Evolutionary conservation across 352 stramenopile genomes (phyloP).

Genomic region (Nothophytophthora sp.): DNA sequence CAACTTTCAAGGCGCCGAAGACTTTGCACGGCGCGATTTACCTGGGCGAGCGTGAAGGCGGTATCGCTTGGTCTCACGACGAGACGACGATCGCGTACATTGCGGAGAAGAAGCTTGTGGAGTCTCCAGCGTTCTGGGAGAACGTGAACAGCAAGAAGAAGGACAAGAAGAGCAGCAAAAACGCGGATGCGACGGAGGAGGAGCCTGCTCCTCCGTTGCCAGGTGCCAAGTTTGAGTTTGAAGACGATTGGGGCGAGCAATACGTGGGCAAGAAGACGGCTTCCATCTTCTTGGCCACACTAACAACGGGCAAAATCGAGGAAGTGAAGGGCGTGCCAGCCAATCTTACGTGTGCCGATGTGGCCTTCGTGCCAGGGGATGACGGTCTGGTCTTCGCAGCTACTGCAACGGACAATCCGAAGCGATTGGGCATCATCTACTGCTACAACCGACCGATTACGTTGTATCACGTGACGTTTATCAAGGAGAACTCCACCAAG

Average conservation of each 20-base stretch:
- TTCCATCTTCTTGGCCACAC: slow-evolving; percentile 63
- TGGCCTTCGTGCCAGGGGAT: slow-evolving; percentile 60
- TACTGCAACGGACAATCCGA: slow-evolving; percentile 54
- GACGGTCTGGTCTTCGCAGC: slow-evolving; percentile 66
- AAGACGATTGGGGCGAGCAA: slow-evolving; percentile 87
- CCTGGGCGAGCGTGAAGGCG: slow-evolving; percentile 69
- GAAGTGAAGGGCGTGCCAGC: slow-evolving; percentile 53
- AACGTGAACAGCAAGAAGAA: slow-evolving; percentile 54
- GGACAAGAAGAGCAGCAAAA: slow-evolving; percentile 16
- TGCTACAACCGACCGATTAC: slow-evolving; percentile 82
- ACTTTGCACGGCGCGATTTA: slow-evolving; percentile 74
- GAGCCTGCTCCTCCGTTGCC: slow-evolving; percentile 12
- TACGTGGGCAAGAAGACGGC: slow-evolving; percentile 78
- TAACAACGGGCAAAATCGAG: slow-evolving; percentile 64
- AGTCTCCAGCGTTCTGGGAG: slow-evolving; percentile 54
- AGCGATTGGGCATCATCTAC: slow-evolving; percentile 82
- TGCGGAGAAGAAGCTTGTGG: slow-evolving; percentile 59
- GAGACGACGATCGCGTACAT: slow-evolving; percentile 77
- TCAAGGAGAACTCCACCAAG: slow-evolving; percentile 18
- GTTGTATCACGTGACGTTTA: slow-evolving; percentile 55
- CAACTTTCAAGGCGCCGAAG: slow-evolving; percentile 67
- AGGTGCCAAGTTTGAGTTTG: slow-evolving; percentile 65
- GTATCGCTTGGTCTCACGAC: slow-evolving; percentile 72
- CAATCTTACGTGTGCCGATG: slow-evolving; percentile 68
- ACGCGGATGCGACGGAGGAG: no score